Evolutionary conservation across 805 yeast species (phyloP).

Genomic region (Torulaspora maleeae): DNA sequence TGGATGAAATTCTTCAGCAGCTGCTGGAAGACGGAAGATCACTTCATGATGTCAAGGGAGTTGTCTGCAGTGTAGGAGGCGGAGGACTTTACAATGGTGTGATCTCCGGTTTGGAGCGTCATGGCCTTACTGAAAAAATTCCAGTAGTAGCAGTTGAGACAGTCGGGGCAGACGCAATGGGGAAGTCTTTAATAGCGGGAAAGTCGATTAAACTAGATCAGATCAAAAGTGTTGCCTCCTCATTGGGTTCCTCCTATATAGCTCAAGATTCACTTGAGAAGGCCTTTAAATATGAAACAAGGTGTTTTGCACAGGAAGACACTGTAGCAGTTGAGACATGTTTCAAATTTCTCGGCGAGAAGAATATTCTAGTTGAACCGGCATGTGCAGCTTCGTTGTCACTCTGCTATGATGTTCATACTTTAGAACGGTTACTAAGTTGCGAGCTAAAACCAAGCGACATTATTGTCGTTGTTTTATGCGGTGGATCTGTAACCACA

Average conservation of each 20-base stretch:
- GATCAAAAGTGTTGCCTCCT: conserved; percentile 54
- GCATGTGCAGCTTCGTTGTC: conserved; percentile 69
- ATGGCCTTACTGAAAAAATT: conserved; percentile 33
- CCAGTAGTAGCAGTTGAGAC: conserved; percentile 52
- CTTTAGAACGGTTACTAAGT: no score
- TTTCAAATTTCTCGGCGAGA: conserved; percentile 46
- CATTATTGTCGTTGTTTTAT: no score
- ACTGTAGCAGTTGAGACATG: conserved; percentile 52
- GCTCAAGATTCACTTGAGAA: conserved; percentile 48
- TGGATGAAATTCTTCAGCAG: conserved; percentile 41
- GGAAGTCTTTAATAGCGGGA: conserved; percentile 45
- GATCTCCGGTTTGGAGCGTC: conserved; percentile 39
- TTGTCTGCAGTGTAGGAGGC: conserved; percentile 54
- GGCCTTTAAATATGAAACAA: conserved; percentile 38
- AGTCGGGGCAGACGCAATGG: conserved; percentile 52
- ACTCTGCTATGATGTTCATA: conserved; percentile 35
- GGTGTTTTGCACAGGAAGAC: conserved; percentile 47
- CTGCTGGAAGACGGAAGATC: conserved; percentile 22
- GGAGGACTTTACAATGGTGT: conserved; percentile 53
- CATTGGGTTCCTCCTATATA: conserved; percentile 58
- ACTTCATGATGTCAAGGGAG: conserved; percentile 37
- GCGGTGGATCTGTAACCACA: no score
- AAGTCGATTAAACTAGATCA: conserved; percentile 43
- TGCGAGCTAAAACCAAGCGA: no score
- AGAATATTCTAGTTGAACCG: conserved; percentile 54